phyloP scores from a whole-genome alignment of 2,329 filamentous ascomycete species.

The Onygena corvina region DNA sequence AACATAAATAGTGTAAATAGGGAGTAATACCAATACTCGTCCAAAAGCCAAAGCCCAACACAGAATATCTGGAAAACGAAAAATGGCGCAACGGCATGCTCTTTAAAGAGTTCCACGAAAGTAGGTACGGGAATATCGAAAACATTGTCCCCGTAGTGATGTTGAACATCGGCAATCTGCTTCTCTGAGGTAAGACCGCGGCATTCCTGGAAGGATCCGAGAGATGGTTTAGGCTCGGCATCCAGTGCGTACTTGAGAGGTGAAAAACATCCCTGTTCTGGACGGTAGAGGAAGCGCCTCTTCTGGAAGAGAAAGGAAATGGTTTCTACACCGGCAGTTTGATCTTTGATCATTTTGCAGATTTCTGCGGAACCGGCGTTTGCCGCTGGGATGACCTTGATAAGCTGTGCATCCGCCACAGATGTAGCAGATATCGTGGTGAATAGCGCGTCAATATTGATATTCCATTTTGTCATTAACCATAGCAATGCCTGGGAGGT shows the following conservation, averaged over 20 bases:
- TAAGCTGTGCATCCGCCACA: constrained; percentile 64
- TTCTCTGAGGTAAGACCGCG: constrained; percentile 60
- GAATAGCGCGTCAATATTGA: constrained; percentile 70
- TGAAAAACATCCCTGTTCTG: constrained; percentile 60
- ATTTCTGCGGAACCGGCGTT: constrained; percentile 88
- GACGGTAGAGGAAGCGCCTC: constrained; percentile 79
- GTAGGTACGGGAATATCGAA: constrained; percentile 97
- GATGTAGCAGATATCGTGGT: constrained; percentile 60
- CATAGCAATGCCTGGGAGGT: constrained; percentile 79
- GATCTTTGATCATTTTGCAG: constrained; percentile 66
- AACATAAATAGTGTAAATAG: constrained; percentile 98
- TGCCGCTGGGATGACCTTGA: constrained; percentile 81
- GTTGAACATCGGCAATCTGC: constrained; percentile 68
- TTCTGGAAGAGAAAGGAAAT: constrained; percentile 95
- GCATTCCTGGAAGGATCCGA: constrained; percentile 67
- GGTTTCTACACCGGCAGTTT: constrained; percentile 59
- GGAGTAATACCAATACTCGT: constrained; percentile 99
- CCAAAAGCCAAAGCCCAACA: constrained; percentile 93
- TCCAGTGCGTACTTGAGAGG: constrained; percentile 78
- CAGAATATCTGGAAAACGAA: constrained; percentile 99
- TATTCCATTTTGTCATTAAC: constrained; percentile 96
- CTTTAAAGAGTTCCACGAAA: constrained; percentile 91
- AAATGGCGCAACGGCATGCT: constrained; percentile 96
- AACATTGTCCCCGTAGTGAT: constrained; percentile 90
- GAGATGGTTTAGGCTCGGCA: constrained; percentile 63